A percentile compares a stretch with the other conserved stretches of the same genome.
Conservation (phyloP, 2,329 filamentous ascomycete species). For the Diaporthe helianthi region DNA sequence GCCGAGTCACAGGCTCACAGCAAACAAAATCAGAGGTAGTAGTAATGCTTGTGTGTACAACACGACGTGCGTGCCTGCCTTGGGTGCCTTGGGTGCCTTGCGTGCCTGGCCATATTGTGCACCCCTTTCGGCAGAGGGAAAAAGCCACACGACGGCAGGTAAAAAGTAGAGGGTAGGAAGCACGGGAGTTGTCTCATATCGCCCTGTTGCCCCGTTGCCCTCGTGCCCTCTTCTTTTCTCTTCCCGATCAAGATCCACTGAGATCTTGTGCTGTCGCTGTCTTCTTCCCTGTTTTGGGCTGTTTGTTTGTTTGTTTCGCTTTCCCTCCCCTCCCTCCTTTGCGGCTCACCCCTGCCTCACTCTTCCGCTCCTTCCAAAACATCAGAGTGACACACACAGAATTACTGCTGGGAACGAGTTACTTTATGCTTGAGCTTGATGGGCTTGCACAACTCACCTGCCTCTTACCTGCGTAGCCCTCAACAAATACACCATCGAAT, state of each 20-base stretch:
- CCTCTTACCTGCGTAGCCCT: background rate
- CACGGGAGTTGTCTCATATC: constrained; percentile 15
- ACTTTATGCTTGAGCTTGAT: constrained; percentile 4
- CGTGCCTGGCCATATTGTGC: no score
- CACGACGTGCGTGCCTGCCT: background rate
- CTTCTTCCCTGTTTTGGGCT: constrained; percentile 10
- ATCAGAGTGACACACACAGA: background rate
- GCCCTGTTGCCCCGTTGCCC: background rate
- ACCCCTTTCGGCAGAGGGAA: background rate
- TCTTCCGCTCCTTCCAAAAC: background rate
- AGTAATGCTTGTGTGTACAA: constrained; percentile 7
- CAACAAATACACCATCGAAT: constrained; percentile 6
- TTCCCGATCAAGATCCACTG: background rate
- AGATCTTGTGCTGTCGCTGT: background rate
- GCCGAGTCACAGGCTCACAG: no score
- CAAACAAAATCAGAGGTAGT: no score
- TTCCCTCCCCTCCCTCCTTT: background rate
- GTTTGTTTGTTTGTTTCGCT: constrained; percentile 11
- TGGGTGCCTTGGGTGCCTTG: no score
- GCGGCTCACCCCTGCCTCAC: background rate
- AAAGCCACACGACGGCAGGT: background rate
- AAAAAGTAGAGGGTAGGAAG: background rate
- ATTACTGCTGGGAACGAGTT: background rate
- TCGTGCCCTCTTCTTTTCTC: background rate
- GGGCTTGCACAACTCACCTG: constrained; percentile 19